Conservation (phyloP, 139 green algal species). For the Micractinium conductrix region DNA sequence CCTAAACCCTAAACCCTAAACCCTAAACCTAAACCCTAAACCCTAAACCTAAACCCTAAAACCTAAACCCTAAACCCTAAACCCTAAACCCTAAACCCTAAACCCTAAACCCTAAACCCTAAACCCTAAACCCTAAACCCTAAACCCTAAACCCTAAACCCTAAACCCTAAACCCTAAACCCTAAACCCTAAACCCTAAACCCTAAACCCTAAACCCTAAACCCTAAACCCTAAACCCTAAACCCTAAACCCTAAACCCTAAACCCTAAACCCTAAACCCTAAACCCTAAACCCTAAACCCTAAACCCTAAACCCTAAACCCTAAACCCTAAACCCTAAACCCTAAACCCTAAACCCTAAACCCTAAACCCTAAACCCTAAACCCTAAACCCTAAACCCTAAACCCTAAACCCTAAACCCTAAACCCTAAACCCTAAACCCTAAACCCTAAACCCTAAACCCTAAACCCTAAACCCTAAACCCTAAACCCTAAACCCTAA, state of each 20-base stretch:
- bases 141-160: slow-evolving; percentile 32
- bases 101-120: slow-evolving; percentile 32
- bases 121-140: slow-evolving; percentile 34
- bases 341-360: not conserved
- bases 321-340: not conserved
- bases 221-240: slow-evolving; percentile 22
- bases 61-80: slow-evolving; percentile 36
- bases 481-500: not conserved
- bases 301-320: not conserved
- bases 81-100: slow-evolving; percentile 26
- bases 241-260: slow-evolving; percentile 1
- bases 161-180: slow-evolving; percentile 38
- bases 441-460: not conserved
- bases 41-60: no score
- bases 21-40: slow-evolving; percentile 35
- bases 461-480: not conserved
- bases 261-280: not conserved
- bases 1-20: slow-evolving; percentile 30
- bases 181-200: slow-evolving; percentile 26
- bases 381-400: not conserved
- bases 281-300: not conserved
- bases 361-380: not conserved
- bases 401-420: not conserved
- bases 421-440: no score
- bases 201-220: slow-evolving; percentile 21